Evolutionary conservation across 257 asterid genomes (phyloP), one percentile per base, ranked within the genome.

Genomic region (Cruciata laevipes): DNA sequence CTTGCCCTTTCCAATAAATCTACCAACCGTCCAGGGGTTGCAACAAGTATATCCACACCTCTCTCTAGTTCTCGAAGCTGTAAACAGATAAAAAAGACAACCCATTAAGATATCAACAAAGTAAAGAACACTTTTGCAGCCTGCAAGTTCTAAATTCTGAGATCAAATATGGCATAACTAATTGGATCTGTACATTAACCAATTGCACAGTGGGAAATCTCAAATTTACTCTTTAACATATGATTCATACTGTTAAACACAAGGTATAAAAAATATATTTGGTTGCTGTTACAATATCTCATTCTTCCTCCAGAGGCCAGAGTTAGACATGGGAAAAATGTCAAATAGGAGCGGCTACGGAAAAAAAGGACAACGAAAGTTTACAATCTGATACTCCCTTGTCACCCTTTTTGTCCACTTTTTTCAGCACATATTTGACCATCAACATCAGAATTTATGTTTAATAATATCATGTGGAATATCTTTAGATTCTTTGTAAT

Each of bases 1-100:
- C 95, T 84, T 68, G 97, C 98, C 74, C 98, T 89, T 83, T 91
- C 98, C 80, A 91, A 71, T 80, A 91, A 87, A 81, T 91, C 98
- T 33, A 91, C 98, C 81, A 91, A 78, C 61, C 96, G 88, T 37
- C 98, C 96, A 33, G 96, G 98, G 65, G 96, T 91, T 37, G 98
- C 98, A 23, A 91, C 98, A 76, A 89, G 96, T 75, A 91, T 91
- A 72, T 91, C 92, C 64, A 91, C 98, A 6, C 98, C 96, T 75
- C 88, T 87, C 82, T 91, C 96, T 58, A 91, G 94, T 18, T 91
- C 96, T 49, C 98, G 95, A 71, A 91, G 96, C 96, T 91, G 86
- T 70, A 51, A 83, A 87, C 97, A 37, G 57, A 53, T 56, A 25
- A 53, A 25, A 37, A 51, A 1, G 31, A 12, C 47, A 31, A 33